Conservation (phyloP, 2,329 filamentous ascomycete genomes). For the Cercospora canescens region DNA sequence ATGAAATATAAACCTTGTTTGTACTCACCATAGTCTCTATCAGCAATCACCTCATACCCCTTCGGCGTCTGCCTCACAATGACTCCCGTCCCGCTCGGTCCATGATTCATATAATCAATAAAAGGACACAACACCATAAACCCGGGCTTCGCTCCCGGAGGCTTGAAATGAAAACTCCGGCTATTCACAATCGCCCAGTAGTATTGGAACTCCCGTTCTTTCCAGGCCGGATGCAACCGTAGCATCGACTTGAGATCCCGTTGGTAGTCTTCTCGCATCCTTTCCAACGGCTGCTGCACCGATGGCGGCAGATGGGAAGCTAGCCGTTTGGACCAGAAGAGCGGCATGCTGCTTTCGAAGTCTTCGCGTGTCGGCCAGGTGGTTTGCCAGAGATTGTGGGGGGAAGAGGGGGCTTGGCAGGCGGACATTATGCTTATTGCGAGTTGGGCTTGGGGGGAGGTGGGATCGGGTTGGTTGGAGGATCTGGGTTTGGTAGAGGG, state of each 20-base stretch:
- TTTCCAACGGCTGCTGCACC: slow-evolving; percentile 33
- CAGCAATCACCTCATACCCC: slow-evolving; percentile 58
- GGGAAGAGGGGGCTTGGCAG: slow-evolving; percentile 10
- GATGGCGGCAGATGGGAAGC: slow-evolving; percentile 42
- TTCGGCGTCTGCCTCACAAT: slow-evolving; percentile 51
- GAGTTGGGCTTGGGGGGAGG: slow-evolving; percentile 63
- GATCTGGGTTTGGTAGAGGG: slow-evolving; percentile 22
- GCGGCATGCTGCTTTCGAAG: slow-evolving; percentile 58
- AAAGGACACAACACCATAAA: slow-evolving; percentile 71
- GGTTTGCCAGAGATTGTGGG: slow-evolving; percentile 25
- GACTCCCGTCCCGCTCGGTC: slow-evolving; percentile 45
- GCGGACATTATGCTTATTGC: slow-evolving; percentile 47
- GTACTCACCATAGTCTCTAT: slow-evolving; percentile 48
- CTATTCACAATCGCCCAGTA: slow-evolving; percentile 63
- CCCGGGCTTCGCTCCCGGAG: slow-evolving; percentile 51
- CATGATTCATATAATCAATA: slow-evolving; percentile 70
- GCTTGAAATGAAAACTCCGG: slow-evolving; percentile 60
- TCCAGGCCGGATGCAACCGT: neutral
- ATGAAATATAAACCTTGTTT: slow-evolving; percentile 3
- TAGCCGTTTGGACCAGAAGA: slow-evolving; percentile 53
- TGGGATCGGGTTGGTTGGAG: neutral
- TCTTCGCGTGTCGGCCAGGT: slow-evolving; percentile 63
- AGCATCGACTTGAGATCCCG: slow-evolving; percentile 23
- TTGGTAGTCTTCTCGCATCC: slow-evolving; percentile 33
- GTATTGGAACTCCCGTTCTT: slow-evolving; percentile 52